A percentile compares a stretch with the other conserved stretches of the same genome.
These are phyloP conservation scores for Penicillium dipodomyicola DNA, from an alignment of 495 filamentous ascomycete species.

Conservation along the genomic window DNA sequence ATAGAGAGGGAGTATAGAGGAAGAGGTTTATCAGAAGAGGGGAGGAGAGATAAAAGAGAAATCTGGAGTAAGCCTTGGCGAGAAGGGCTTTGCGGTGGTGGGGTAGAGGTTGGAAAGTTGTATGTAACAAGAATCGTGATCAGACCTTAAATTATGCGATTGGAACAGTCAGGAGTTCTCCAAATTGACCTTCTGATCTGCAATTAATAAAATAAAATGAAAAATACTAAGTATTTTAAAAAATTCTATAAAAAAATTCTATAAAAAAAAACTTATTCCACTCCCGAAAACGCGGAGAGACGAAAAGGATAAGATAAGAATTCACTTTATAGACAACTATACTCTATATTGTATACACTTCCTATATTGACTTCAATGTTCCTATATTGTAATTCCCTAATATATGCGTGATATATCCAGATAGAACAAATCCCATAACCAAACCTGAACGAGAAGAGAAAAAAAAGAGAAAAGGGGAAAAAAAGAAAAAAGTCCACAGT, in stretches of 20 bases:
- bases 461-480: neutral
- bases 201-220: conserved; percentile 11
- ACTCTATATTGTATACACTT: too few relatives aligned
- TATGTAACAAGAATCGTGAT: conserved; percentile 31
- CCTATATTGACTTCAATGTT: too few relatives aligned
- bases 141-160: conserved; percentile 29
- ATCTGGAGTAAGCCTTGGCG: conserved; percentile 33
- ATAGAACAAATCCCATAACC: conserved; percentile 11
- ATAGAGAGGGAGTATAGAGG: neutral
- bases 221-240: neutral
- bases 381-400: too few relatives aligned
- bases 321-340: neutral
- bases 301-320: conserved; percentile 7
- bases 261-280: neutral
- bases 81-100: conserved; percentile 31
- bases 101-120: conserved; percentile 26
- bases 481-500: conserved; percentile 1
- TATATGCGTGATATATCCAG: neutral
- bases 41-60: conserved; percentile 18
- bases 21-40: conserved; percentile 11
- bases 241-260: conserved; percentile 11
- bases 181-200: conserved; percentile 19
- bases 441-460: neutral
- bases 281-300: conserved; percentile 4
- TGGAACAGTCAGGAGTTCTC: conserved; percentile 28